phyloP scores from a whole-genome alignment of 108 stramenopile genomes.

The Nitzschia palea region DNA sequence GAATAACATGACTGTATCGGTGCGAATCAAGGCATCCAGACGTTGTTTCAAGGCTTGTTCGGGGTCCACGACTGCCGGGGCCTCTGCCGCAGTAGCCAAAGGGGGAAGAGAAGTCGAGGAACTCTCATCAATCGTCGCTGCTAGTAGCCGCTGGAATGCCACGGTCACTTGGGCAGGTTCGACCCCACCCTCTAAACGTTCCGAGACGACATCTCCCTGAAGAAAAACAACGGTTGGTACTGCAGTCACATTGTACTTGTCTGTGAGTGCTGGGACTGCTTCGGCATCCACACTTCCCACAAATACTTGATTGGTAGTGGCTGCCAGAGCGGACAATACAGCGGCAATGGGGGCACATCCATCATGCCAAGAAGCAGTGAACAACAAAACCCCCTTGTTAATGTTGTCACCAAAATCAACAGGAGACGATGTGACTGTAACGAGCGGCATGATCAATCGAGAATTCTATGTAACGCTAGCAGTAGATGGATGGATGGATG shows the following conservation, averaged over 20 bases:
- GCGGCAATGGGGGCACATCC: constrained; percentile 59
- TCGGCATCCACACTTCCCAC: constrained; percentile 82
- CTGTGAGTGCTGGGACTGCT: constrained; percentile 43
- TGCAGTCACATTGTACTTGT: constrained; percentile 60
- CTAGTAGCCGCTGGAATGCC: constrained; percentile 40
- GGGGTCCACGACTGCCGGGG: constrained; percentile 25
- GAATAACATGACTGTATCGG: constrained; percentile 88
- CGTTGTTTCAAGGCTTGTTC: constrained; percentile 51
- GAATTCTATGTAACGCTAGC: not conserved
- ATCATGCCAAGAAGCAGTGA: constrained; percentile 90
- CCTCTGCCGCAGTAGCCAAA: constrained; percentile 17
- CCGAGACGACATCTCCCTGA: constrained; percentile 49
- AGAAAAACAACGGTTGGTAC: constrained; percentile 92
- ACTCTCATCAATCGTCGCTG: not conserved
- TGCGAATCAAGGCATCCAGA: constrained; percentile 56
- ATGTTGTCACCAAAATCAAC: constrained; percentile 1
- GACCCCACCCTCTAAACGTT: constrained; percentile 88
- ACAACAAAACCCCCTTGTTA: constrained; percentile 67
- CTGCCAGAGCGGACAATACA: constrained; percentile 55
- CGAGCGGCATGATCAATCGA: not conserved
- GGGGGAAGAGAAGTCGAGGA: too few relatives aligned
- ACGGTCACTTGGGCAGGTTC: constrained; percentile 73
- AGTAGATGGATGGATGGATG: too few relatives aligned
- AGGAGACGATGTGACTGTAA: constrained; percentile 10
- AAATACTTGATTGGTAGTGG: constrained; percentile 15